Evolutionary conservation across 2,329 filamentous ascomycete genomes (phyloP).

Genomic region (Mollisia scopiformis): DNA sequence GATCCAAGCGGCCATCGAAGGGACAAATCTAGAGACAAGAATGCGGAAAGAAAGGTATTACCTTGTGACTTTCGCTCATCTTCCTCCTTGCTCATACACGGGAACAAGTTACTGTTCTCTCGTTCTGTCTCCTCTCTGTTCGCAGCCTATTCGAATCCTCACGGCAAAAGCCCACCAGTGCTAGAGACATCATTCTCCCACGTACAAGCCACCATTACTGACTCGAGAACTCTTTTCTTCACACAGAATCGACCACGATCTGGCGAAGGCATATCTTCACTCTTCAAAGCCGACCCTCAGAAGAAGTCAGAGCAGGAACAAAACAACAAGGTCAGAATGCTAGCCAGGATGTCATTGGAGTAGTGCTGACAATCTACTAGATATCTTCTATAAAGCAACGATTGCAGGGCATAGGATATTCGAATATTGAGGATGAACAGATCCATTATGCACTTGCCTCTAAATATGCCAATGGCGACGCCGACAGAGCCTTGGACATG

Average conservation of each 20-base stretch:
- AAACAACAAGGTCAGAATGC: conserved; percentile 41
- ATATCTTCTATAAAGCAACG: conserved; percentile 55
- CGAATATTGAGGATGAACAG: conserved; percentile 62
- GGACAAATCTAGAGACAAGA: conserved; percentile 57
- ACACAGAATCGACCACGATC: conserved; percentile 54
- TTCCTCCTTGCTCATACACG: conserved; percentile 19
- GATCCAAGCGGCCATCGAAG: conserved; percentile 52
- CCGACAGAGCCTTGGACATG: conserved; percentile 75
- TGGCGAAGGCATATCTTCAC: conserved; percentile 60
- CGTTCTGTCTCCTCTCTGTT: conserved; percentile 23
- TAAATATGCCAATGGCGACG: conserved; percentile 68
- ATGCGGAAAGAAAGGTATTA: conserved; percentile 50
- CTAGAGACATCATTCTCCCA: conserved; percentile 21
- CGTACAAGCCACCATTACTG: conserved; percentile 29
- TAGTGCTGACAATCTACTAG: conserved; percentile 35
- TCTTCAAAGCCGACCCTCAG: conserved; percentile 65
- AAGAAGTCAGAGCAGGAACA: conserved; percentile 60
- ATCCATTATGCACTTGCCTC: conserved; percentile 63
- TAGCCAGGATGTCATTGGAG: background rate
- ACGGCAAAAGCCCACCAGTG: conserved; percentile 25
- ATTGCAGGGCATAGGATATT: conserved; percentile 55
- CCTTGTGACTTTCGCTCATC: conserved; percentile 10
- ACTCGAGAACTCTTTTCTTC: conserved; percentile 24
- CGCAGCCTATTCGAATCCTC: conserved; percentile 25
- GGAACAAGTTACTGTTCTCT: conserved; percentile 18